Evolutionary conservation across 805 yeast species (phyloP).

Genomic region (Brettanomyces nanus): DNA sequence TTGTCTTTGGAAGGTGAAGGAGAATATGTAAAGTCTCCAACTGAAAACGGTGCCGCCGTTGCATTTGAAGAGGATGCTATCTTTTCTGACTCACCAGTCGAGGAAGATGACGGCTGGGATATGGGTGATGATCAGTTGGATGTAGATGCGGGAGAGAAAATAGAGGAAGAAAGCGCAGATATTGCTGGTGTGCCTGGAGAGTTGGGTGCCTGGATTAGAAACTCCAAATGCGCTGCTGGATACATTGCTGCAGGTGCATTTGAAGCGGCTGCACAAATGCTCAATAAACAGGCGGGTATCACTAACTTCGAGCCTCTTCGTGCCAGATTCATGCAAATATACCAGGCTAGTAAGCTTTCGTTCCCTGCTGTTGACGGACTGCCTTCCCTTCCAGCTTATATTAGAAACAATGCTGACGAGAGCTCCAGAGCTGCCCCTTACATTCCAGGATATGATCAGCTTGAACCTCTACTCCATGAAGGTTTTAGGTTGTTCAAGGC

Average conservation of each 20-base stretch:
- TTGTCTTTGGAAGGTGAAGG: conserved; percentile 30
- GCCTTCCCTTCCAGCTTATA: conserved; percentile 59
- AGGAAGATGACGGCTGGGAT: conserved; percentile 75
- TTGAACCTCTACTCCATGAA: conserved; percentile 53
- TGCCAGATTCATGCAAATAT: conserved; percentile 73
- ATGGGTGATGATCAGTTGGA: conserved; percentile 74
- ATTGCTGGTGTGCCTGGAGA: conserved; percentile 41
- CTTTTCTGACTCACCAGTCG: conserved; percentile 36
- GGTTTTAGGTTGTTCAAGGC: conserved; percentile 82
- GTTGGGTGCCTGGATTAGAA: conserved; percentile 74
- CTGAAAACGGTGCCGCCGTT: conserved; percentile 7
- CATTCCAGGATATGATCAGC: conserved; percentile 63
- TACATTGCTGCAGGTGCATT: conserved; percentile 95
- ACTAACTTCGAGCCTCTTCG: conserved; percentile 83
- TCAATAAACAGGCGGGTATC: conserved; percentile 84
- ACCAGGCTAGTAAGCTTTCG: conserved; percentile 68
- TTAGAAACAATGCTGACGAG: conserved; percentile 54
- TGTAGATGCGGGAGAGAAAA: conserved; percentile 39
- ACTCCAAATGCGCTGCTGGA: conserved; percentile 83
- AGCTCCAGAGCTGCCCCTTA: conserved; percentile 48
- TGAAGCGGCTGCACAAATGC: conserved; percentile 89
- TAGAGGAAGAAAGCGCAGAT: conserved; percentile 18
- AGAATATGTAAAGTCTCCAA: conserved; percentile 15
- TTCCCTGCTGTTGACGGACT: conserved; percentile 59
- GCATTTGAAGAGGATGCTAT: conserved; percentile 28